Percentiles rank a stretch among this genome's conserved stretches.
phyloP scores from a whole-genome alignment of 805 yeast species.

The Wickerhamomyces strasburgensis region DNA sequence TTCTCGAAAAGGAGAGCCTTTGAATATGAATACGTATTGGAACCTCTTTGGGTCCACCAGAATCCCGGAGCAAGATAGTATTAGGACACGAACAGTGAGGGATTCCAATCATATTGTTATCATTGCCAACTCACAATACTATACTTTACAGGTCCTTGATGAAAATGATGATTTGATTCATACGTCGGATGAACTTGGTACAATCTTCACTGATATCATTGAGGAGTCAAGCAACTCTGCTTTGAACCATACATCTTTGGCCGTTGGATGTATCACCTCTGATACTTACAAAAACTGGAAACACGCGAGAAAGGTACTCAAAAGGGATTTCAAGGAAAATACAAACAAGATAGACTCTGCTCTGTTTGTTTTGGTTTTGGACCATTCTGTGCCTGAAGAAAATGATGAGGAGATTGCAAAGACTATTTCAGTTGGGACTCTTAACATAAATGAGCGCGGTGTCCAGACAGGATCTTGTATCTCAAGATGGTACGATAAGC shows the following conservation, averaged over 20 bases:
- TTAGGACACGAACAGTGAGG: conserved; percentile 65
- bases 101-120: conserved; percentile 70
- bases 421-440: conserved; percentile 79
- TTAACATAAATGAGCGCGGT: conserved; percentile 63
- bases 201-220: conserved; percentile 61
- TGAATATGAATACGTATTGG: conserved; percentile 64
- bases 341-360: conserved; percentile 62
- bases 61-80: conserved; percentile 50
- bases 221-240: conserved; percentile 57
- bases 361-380: conserved; percentile 74
- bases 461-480: conserved; percentile 90
- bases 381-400: conserved; percentile 60
- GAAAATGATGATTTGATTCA: conserved; percentile 58
- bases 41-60: conserved; percentile 70
- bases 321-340: conserved; percentile 33
- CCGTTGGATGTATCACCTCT: conserved; percentile 84
- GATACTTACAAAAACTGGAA: conserved; percentile 87
- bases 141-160: conserved; percentile 81
- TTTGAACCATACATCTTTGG: conserved; percentile 59
- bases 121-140: conserved; percentile 76
- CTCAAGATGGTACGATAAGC: conserved; percentile 86
- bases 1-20: conserved; percentile 43
- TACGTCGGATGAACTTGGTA: conserved; percentile 59
- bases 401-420: conserved; percentile 37
- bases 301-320: conserved; percentile 51